Evolutionary conservation across 2,329 filamentous ascomycete species (phyloP), one percentile per base, ranked within the genome.

Genomic region (Apiospora arundinis): DNA sequence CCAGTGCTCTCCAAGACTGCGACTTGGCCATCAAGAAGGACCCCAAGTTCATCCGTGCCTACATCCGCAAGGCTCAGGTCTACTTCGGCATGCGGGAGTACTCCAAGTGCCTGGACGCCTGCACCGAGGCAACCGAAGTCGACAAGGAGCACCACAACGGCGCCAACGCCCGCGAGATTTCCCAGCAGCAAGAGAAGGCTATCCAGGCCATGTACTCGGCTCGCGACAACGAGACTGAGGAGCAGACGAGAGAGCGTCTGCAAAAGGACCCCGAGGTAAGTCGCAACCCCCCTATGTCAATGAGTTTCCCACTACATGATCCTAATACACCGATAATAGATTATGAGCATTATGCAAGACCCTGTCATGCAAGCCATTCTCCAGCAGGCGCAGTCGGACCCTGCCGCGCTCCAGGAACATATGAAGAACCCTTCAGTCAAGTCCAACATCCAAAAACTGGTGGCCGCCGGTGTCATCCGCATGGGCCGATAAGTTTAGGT

Each of bases 61-160:
- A 98, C 83, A 92, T 99, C 77, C 92, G 96, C 81, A 98, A 98
- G 87, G 95, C 95, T 0, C 95, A 98, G 85, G 94, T 95, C 56
- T 94, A 95, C 82, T 95, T 96, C 76, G 95, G 95, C 77, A 99
- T 99, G 96, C 94, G 96, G 82, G 95, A 99, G 83, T 98, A 97
- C 87, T 97, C 92, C 82, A 95, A 95, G 82, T 97, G 93, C 80
- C 87, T 98, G 72, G 96, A 99, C 80, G 93, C 92, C 9, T 97
- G 95, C 85, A 90, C 90, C 49, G 93, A 95, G 80, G 96, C 97
- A 0, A 86, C 88, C 11, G 88, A 91, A 76, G 89, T 97, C 72
- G 96, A 99, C 81, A 88, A 87, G 72, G 90, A 91, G 76, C 82
- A 88, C 79, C 85, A 90, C 83, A 85, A 84, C 70, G 91, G 92